Evolutionary conservation across 2,329 filamentous ascomycete genomes (phyloP), one percentile per base, ranked within the genome.

Genomic region (Coniochaeta sp.): DNA sequence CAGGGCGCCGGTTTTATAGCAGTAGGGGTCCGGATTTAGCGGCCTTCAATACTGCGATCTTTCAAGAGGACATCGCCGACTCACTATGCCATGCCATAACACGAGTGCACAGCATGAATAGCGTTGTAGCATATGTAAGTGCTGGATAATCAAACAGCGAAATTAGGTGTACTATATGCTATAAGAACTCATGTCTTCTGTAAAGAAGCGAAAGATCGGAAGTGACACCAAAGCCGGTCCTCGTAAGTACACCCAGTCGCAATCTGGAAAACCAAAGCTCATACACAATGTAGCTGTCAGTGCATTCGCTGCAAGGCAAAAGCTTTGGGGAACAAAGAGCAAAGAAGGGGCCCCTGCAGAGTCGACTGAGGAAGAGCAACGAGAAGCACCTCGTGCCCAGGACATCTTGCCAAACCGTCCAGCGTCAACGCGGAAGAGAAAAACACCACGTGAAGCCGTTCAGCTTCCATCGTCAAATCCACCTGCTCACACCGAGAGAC

Each of bases 281-380:
- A 59, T 34, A 16, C 12, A 59, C 14, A 26, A 31, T n/a, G 16
- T 33, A 56, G 22, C 22, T 36, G 36, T 77, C 71, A 79, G 77
- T 66, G 78, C 77, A 22, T 78, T 79, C 67, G 76, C 77, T 24
- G 68, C 78, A 38, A 71, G 77, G 2, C 74, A 74, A 60, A 73
- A 69, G 59, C 67, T 78, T 3, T 76, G 57, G 68, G 63, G 66
- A 67, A 59, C 65, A 64, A 36, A 34, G 26, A 12, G 22, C 38
- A 40, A 31, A 58, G 34, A 31, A 17, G 16, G 33, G 24, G 16
- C 55, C 6, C 54, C 62, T 31, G 50, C 50, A 50, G 43, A 60
- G 14, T 8, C 19, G 11, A 12, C 55, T 34, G n/a, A 17, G 17
- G n/a, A 58, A 16, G 24, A 43, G 12, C 34, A 43, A 44, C 22